A percentile compares a stretch with the other conserved stretches of the same genome.
phyloP scores from a whole-genome alignment of 148 eudicot genomes.

The Cornus controversa region DNA sequence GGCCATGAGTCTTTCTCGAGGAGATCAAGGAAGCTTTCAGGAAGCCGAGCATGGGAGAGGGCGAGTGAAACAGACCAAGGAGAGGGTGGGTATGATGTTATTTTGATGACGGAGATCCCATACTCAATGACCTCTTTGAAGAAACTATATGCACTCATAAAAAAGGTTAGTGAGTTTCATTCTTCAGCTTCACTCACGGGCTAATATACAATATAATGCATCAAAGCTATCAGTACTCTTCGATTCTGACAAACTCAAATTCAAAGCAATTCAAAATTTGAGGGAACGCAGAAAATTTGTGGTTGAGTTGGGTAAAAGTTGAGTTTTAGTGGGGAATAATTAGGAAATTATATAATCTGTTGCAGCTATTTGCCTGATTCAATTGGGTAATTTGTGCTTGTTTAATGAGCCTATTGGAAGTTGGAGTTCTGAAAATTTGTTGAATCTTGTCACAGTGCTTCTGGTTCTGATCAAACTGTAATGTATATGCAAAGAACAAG shows the following conservation, averaged over 20 bases:
- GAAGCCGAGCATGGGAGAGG: conserved; percentile 79
- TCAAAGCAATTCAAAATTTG: no score
- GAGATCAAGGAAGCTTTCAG: conserved; percentile 66
- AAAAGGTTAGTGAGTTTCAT: conserved; percentile 43
- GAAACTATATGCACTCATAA: conserved; percentile 65
- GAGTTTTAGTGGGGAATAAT: no score
- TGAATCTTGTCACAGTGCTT: no score
- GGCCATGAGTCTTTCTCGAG: conserved; percentile 61
- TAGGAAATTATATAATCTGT: no score
- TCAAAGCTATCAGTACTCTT: no score
- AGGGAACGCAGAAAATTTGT: no score
- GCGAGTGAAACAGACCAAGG: conserved; percentile 58
- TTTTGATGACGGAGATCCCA: conserved; percentile 65
- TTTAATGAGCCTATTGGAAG: background rate
- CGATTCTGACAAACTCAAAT: background rate
- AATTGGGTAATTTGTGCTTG: background rate
- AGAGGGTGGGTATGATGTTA: conserved; percentile 70
- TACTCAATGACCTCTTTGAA: conserved; percentile 61
- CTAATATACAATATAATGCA: background rate
- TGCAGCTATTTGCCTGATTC: background rate
- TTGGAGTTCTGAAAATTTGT: background rate
- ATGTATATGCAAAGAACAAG: no score
- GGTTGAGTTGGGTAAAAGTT: no score
- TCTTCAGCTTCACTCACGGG: background rate
- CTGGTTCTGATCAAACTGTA: no score